These are phyloP conservation scores for Colletotrichum melonis DNA, from an alignment of 2,329 filamentous ascomycete species.

Conservation along the genomic window DNA sequence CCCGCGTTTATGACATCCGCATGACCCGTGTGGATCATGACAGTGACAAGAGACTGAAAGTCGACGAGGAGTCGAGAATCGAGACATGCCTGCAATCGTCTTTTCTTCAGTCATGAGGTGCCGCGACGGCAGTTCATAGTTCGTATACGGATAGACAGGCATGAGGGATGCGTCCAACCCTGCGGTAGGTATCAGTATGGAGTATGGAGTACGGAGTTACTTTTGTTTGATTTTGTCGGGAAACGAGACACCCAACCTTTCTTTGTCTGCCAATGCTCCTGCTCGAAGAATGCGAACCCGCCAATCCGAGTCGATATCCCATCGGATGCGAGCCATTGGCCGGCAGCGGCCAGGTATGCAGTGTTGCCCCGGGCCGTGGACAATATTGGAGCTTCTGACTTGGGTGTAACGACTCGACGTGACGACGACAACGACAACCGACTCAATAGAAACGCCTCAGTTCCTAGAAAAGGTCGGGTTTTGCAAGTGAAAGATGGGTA, in stretches of 20 bases:
- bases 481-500: background rate
- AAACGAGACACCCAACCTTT: background rate
- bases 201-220: too few species aligned
- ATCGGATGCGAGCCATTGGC: background rate
- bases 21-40: slow-evolving; percentile 18
- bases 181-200: background rate
- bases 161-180: background rate
- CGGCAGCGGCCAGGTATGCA: background rate
- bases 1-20: background rate
- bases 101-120: background rate
- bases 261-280: too few species aligned
- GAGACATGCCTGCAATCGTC: slow-evolving; percentile 5
- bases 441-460: background rate
- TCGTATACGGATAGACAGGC: background rate
- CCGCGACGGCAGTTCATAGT: background rate
- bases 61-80: background rate
- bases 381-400: background rate
- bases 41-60: background rate
- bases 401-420: background rate
- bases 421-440: background rate
- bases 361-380: background rate
- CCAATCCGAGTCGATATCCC: background rate
- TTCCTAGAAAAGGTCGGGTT: background rate
- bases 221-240: background rate
- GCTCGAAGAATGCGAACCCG: background rate